phyloP scores from a whole-genome alignment of 345 rosid species.

The Brassica cretica region DNA sequence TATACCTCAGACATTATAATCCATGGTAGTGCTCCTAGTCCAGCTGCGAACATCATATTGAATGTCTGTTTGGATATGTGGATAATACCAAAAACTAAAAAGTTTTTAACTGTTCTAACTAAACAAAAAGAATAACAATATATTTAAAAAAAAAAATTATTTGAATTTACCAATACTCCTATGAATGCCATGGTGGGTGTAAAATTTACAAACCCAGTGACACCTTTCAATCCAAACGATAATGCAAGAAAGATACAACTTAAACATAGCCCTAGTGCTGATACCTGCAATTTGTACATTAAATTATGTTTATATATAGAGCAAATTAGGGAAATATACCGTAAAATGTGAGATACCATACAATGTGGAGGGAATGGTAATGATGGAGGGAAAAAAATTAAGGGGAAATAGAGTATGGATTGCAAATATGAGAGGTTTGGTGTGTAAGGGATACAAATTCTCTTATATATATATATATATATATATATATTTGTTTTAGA shows the following conservation, averaged over 20 bases:
- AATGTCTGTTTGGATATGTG: slow-evolving; percentile 42
- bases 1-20: slow-evolving; percentile 69
- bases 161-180: not conserved
- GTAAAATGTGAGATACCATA: too few relatives aligned
- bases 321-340: too few relatives aligned
- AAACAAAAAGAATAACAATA: not conserved
- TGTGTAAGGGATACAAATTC: too few relatives aligned
- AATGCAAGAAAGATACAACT: slow-evolving; percentile 44
- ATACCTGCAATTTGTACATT: slow-evolving; percentile 39
- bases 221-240: slow-evolving; percentile 41
- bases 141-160: not conserved
- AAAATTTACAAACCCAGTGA: slow-evolving; percentile 30
- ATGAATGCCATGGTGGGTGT: not conserved
- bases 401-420: too few relatives aligned
- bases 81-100: not conserved
- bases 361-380: too few relatives aligned
- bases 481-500: not conserved
- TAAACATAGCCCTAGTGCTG: slow-evolving; percentile 41
- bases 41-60: slow-evolving; percentile 51
- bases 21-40: slow-evolving; percentile 74
- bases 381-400: too few relatives aligned
- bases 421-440: too few relatives aligned
- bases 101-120: not conserved
- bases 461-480: too few relatives aligned
- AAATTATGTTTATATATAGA: not conserved